Evolutionary conservation across 2,329 filamentous ascomycete genomes (phyloP).

Genomic region (Aspergillus tanneri): DNA sequence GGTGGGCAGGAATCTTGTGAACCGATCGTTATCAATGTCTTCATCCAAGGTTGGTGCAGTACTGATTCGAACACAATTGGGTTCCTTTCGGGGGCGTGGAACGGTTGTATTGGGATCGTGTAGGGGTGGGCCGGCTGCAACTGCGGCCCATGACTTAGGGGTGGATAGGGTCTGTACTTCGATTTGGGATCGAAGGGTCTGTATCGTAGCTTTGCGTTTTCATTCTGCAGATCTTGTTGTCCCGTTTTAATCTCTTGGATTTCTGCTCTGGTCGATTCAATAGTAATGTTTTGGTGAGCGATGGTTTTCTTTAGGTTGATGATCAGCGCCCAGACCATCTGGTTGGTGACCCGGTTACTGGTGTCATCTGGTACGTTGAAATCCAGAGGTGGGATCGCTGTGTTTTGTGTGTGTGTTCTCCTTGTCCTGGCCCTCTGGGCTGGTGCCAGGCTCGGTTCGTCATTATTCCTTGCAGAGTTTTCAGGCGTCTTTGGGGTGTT

Average conservation of each 20-base stretch:
- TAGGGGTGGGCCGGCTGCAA: too few relatives aligned
- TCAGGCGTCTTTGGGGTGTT: too few relatives aligned
- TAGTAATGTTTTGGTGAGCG: background rate
- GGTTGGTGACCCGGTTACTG: background rate
- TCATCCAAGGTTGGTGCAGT: background rate
- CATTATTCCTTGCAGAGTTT: too few relatives aligned
- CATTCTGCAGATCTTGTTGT: too few relatives aligned
- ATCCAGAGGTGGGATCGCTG: too few relatives aligned
- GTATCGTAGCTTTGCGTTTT: background rate
- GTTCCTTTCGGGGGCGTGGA: background rate
- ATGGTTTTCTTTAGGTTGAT: background rate
- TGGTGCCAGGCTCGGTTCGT: too few relatives aligned
- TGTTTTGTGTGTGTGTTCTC: too few relatives aligned
- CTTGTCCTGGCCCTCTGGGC: too few relatives aligned
- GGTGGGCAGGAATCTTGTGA: background rate
- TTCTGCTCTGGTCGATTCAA: background rate
- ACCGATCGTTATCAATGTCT: background rate
- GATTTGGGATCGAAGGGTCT: background rate
- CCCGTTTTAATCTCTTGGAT: background rate
- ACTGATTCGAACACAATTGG: background rate
- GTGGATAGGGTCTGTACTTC: background rate
- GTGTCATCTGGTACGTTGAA: too few relatives aligned
- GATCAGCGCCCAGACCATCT: background rate
- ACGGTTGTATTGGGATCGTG: background rate
- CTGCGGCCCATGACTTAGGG: background rate